Conservation (phyloP, 441 rosid genomes). For the Pelargonium cotyledonis region DNA sequence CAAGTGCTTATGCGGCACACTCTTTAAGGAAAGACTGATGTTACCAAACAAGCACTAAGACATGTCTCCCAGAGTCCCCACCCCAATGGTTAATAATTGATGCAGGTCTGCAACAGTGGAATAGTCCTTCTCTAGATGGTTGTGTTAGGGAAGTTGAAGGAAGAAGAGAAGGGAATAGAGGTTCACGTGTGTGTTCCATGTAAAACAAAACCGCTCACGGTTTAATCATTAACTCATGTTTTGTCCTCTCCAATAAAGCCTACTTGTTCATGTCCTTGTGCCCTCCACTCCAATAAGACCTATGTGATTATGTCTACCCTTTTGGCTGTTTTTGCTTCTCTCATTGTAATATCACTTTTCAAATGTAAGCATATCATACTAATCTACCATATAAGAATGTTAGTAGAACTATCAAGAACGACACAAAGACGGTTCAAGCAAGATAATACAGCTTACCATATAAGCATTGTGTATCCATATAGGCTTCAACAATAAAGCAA, state of each 20-base stretch:
- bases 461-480: too few species aligned
- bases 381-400: too few species aligned
- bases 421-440: too few species aligned
- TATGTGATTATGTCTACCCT: not conserved
- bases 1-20: too few species aligned
- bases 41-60: not conserved
- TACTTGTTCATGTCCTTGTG: too few species aligned
- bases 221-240: conserved; percentile 26
- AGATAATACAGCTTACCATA: too few species aligned
- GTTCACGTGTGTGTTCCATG: conserved; percentile 26
- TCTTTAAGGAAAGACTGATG: too few species aligned
- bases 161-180: not conserved
- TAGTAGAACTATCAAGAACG: too few species aligned
- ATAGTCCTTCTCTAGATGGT: not conserved
- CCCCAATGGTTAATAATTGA: not conserved
- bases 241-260: conserved; percentile 19
- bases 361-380: too few species aligned
- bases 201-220: conserved; percentile 19
- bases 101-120: not conserved
- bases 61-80: conserved; percentile 3
- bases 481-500: too few species aligned
- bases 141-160: not conserved
- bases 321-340: not conserved
- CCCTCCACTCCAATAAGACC: not conserved
- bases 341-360: too few species aligned